Percentiles rank a stretch among this genome's conserved stretches.
These are phyloP conservation scores for Ordospora pajunii DNA, from an alignment of 371 early-diverging fungal species.

Conservation along the genomic window DNA sequence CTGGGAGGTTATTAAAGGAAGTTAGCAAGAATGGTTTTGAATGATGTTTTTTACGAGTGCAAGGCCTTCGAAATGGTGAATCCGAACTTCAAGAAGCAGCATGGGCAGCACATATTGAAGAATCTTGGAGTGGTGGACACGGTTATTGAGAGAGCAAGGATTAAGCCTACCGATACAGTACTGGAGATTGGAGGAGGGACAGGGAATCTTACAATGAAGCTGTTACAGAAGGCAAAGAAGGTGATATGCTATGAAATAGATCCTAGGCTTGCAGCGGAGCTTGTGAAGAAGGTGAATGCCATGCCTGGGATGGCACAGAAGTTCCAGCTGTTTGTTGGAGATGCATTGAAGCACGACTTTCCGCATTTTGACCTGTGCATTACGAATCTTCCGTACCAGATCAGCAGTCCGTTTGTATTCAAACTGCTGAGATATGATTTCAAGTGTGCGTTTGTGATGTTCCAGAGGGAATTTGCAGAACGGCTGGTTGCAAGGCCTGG, in stretches of 20 bases:
- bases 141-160: constrained; percentile 86
- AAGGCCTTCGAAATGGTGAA: constrained; percentile 20
- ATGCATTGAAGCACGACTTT: constrained; percentile 84
- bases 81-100: constrained; percentile 86
- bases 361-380: constrained; percentile 97
- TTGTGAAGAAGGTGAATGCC: constrained; percentile 75
- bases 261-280: constrained; percentile 86
- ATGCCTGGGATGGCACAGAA: constrained; percentile 62
- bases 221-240: constrained; percentile 81
- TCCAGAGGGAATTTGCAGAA: constrained; percentile 96
- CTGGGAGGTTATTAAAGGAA: neutral
- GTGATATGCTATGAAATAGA: constrained; percentile 75
- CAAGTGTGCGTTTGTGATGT: constrained; percentile 85
- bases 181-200: constrained; percentile 98
- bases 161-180: constrained; percentile 82
- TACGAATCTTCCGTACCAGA: constrained; percentile 96
- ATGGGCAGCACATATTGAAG: constrained; percentile 96
- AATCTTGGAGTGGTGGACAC: constrained; percentile 90
- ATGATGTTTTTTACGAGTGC: neutral
- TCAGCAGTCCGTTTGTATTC: constrained; percentile 80
- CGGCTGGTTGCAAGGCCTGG: constrained; percentile 90
- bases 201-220: constrained; percentile 93
- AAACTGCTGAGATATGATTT: constrained; percentile 81
- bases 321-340: constrained; percentile 86
- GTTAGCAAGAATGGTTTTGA: neutral